A percentile compares a stretch with the other conserved stretches of the same genome.
These are phyloP conservation scores for Penicillium desertorum DNA, from an alignment of 495 filamentous ascomycete genomes.

Conservation along the genomic window DNA sequence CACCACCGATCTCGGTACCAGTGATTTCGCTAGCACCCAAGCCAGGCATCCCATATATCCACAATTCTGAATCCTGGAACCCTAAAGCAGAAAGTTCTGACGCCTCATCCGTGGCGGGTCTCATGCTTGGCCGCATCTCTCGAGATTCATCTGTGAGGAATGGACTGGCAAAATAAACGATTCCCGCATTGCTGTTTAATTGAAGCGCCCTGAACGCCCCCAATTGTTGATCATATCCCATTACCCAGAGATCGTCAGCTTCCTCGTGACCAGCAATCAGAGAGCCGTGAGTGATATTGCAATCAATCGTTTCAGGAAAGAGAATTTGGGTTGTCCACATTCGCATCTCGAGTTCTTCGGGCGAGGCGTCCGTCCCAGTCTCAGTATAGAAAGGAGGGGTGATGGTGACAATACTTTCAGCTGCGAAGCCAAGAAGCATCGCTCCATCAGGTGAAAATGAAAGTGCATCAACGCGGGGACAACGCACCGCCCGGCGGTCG, in stretches of 20 bases:
- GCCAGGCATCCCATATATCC: conserved; percentile 78
- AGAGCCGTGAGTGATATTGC: conserved; percentile 63
- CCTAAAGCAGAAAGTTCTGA: conserved; percentile 77
- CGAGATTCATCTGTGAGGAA: conserved; percentile 34
- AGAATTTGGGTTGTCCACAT: conserved; percentile 89
- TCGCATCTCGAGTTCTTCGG: conserved; percentile 66
- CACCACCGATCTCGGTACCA: conserved; percentile 18
- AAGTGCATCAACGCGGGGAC: conserved; percentile 72
- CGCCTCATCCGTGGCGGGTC: conserved; percentile 63
- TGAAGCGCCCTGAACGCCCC: conserved; percentile 76
- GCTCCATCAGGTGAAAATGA: conserved; percentile 82
- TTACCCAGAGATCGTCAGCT: conserved; percentile 73
- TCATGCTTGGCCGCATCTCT: conserved; percentile 59
- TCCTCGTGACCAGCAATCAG: conserved; percentile 67
- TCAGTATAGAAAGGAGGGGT: conserved; percentile 75
- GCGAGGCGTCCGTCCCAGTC: conserved; percentile 45
- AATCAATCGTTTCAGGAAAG: conserved; percentile 76
- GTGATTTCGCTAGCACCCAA: conserved; percentile 7
- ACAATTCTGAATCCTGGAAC: conserved; percentile 69
- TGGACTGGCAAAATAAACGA: conserved; percentile 79
- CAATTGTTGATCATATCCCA: conserved; percentile 74
- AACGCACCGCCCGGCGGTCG: conserved; percentile 77
- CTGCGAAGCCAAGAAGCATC: conserved; percentile 79
- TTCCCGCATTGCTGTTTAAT: conserved; percentile 73
- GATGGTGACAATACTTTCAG: conserved; percentile 72